These are phyloP conservation scores for Pichia gijzeniarum DNA, from an alignment of 805 yeast genomes.

Conservation along the genomic window DNA sequence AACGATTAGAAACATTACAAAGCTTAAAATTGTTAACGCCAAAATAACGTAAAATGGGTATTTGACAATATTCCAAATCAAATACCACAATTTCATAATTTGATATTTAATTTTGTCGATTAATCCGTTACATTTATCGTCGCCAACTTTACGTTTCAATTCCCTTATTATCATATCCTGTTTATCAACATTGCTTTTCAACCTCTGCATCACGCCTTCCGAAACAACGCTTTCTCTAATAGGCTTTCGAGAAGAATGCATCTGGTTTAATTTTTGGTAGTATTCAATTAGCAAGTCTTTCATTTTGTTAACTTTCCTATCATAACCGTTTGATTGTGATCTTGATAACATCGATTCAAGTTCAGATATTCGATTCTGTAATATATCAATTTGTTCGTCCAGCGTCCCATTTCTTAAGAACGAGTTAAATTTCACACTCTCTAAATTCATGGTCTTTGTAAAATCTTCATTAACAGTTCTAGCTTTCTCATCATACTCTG, in stretches of 20 bases:
- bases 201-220: neutral
- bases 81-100: neutral
- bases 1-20: conserved; percentile 1
- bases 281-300: conserved; percentile 9
- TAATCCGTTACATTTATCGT: neutral
- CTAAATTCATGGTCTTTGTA: conserved; percentile 8
- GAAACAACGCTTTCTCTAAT: neutral
- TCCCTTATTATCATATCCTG: conserved; percentile 15
- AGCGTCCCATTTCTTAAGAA: neutral
- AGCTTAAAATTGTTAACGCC: neutral
- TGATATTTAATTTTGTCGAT: neutral
- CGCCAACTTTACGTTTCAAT: conserved; percentile 13
- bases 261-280: conserved; percentile 1
- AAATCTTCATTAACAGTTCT: conserved; percentile 1
- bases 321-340: neutral
- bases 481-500: neutral
- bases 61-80: neutral
- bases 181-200: conserved; percentile 11
- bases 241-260: neutral
- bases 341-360: conserved; percentile 2
- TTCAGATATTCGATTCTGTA: conserved; percentile 1
- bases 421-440: conserved; percentile 5
- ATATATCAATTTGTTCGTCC: neutral
- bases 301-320: conserved; percentile 5
- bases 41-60: neutral